These are phyloP conservation scores for Coemansia sp. DNA, from an alignment of 192 early-diverging fungal species.

Conservation along the genomic window DNA sequence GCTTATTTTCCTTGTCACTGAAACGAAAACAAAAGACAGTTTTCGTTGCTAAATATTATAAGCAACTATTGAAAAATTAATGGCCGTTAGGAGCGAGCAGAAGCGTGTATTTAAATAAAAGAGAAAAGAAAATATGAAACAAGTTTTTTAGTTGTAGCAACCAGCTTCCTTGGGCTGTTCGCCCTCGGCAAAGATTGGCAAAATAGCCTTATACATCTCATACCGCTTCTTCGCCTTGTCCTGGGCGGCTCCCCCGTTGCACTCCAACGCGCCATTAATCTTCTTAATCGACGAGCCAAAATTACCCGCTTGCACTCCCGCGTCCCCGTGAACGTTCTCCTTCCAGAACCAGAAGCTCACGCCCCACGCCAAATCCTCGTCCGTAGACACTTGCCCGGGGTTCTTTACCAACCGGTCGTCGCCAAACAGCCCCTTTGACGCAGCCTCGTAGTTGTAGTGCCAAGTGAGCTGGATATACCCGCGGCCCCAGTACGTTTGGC, in stretches of 20 bases:
- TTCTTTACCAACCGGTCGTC: constrained; percentile 39
- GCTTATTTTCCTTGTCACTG: no score
- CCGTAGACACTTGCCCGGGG: constrained; percentile 24
- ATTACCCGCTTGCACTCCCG: constrained; percentile 46
- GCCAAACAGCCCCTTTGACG: constrained; percentile 45
- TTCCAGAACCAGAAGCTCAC: constrained; percentile 56
- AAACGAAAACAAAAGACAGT: no score
- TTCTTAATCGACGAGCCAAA: constrained; percentile 54
- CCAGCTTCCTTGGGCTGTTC: constrained; percentile 39
- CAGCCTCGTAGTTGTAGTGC: constrained; percentile 51
- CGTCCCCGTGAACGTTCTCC: constrained; percentile 33
- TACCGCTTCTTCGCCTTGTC: constrained; percentile 55
- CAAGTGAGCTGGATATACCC: constrained; percentile 58
- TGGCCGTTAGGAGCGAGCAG: not conserved
- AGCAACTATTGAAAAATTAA: no score
- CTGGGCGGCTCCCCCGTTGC: constrained; percentile 29
- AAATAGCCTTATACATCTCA: constrained; percentile 48
- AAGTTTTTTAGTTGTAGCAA: constrained; percentile 45
- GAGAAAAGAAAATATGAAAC: not conserved
- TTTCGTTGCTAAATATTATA: no score
- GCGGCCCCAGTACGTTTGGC: constrained; percentile 52
- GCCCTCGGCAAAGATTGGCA: constrained; percentile 36
- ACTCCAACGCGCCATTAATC: constrained; percentile 56
- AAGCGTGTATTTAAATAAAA: not conserved
- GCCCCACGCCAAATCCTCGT: constrained; percentile 39